A percentile compares a stretch with the other conserved stretches of the same genome.
Evolutionary conservation across 2,329 filamentous ascomycete species (phyloP).

Genomic region (Colletotrichum camelliae): DNA sequence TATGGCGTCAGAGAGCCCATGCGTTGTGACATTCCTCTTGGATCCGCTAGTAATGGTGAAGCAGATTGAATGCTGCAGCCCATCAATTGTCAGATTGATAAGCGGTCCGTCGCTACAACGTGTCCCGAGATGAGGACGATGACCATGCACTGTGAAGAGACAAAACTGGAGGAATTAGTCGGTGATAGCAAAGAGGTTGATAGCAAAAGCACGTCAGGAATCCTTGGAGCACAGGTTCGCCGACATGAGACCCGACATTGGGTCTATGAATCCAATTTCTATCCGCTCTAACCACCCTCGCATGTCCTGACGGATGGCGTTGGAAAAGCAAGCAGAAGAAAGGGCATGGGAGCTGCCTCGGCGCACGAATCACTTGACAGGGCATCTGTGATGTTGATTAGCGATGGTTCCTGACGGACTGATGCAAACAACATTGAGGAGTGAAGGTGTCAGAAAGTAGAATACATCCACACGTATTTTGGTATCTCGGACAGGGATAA

Average conservation of each 20-base stretch:
- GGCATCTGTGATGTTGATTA: not conserved
- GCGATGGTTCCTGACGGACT: not conserved
- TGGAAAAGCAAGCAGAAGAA: slow-evolving; percentile 1
- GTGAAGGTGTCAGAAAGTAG: slow-evolving; percentile 12
- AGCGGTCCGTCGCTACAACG: slow-evolving; percentile 39
- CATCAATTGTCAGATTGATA: slow-evolving; percentile 55
- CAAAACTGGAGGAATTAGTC: slow-evolving; percentile 10
- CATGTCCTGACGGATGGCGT: not conserved
- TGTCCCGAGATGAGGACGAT: not conserved
- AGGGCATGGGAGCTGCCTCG: not conserved
- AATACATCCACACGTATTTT: slow-evolving; percentile 13
- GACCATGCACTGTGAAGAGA: not conserved
- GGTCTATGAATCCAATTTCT: slow-evolving; percentile 19
- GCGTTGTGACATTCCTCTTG: slow-evolving; percentile 51
- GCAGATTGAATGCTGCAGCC: slow-evolving; percentile 60
- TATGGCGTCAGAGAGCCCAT: slow-evolving; percentile 68
- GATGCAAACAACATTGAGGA: not conserved
- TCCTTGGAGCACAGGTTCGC: slow-evolving; percentile 8
- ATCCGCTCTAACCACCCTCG: slow-evolving; percentile 17
- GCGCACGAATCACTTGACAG: not conserved
- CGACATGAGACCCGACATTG: not conserved
- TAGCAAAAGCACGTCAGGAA: slow-evolving; percentile 12
- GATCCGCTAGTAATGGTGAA: slow-evolving; percentile 57
- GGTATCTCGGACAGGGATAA: slow-evolving; percentile 20
- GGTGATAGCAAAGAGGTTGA: not conserved